Base-by-base conservation (phyloP, 2,329 filamentous ascomycete genomes). In the Epichloe uncinata region DNA sequence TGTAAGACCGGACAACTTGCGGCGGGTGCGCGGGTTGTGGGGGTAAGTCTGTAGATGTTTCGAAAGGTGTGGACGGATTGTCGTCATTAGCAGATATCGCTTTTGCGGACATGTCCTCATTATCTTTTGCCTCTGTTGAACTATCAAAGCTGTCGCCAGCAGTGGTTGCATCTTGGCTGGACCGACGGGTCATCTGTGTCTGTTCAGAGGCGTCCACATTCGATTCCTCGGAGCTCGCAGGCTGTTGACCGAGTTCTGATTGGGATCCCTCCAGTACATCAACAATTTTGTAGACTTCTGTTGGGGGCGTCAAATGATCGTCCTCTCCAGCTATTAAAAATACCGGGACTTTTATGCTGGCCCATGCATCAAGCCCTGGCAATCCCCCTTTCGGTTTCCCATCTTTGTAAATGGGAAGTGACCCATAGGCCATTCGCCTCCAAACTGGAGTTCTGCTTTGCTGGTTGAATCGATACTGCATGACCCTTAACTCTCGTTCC, bases 371-470 rank as follows among this genome's bases (percentile, higher is more conserved):
- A 54, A 75, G 66, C 0, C 84, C 82, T 2, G 88, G 83, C 8
- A 94, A 64, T 1, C 87, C 87, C 82, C 82, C 80, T 8, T 63
- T 61, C 0, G 78, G 66, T 26, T 72, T 63, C 1, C 75, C 78
- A 7, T 72, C 61, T 3, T 72, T 63, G 51, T 82, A 84, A 0
- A 64, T 67, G 0, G 87, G 84, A 22, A 93, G 71, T 47, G 75
- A 73, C 0, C 89, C 87, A 64, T 75, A 81, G 0, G 83, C 82
- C 81, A 95, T 89, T 38, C 88, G 80, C 56, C 85, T 79, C 77
- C 87, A 95, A 0, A 93, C 86, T 0, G 84, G 75, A 0, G 89
- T 93, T 55, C 76, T 80, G 54, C 87, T 95, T 63, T 95, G 88
- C 52, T 77, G 75, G 63, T 97, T 97, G 68, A 83, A 91, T 3